Evolutionary conservation across 2,329 filamentous ascomycete species (phyloP), one percentile per base, ranked within the genome.

Genomic region (Mycogone perniciosa): DNA sequence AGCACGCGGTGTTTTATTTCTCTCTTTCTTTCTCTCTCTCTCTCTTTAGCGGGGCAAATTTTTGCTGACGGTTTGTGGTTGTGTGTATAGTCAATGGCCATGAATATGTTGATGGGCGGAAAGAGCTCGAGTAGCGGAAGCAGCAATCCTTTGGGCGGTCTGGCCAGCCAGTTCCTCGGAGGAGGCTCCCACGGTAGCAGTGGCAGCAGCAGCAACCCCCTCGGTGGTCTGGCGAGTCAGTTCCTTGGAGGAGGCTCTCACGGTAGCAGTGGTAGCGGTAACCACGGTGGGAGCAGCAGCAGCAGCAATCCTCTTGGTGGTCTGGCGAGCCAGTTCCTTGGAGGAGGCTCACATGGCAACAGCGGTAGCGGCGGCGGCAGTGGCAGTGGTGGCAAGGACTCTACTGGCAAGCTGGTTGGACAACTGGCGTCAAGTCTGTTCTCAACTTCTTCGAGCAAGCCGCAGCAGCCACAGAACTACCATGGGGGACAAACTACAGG

Each of bases 361-460:
- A 54, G 62, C 44, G 58, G 68, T 31, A 57, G 67, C 49, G 39
- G 54, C 42, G 56, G 63, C 51, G 55, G 61, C 40, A 58, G 68
- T 31, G 57, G 67, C 47, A 55, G 62, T 39, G 67, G 71, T 31
- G 65, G 67, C 51, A 67, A 68, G 51, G 67, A 66, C 49, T 73
- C 59, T 58, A 64, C 76, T 61, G 67, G 83, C 60, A 75, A 82
- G 72, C 68, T 80, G 64, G 71, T 82, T 64, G 71, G 81, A 61
- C 72, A 81, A 61, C 67, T 82, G 50, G 76, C 75, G 1, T 80
- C 77, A 31, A 77, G 72, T 57, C 62, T 82, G 27, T 77, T 83
- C 58, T 76, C 75, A 35, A 70, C 73, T 35, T 51, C 60, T 6
- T 64, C 64, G 9, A 68, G 65, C 55, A 80, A 81, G 60, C 76